These are phyloP conservation scores for Fraxinus albicans DNA, from an alignment of 305 asterid genomes.

Conservation along the genomic window DNA sequence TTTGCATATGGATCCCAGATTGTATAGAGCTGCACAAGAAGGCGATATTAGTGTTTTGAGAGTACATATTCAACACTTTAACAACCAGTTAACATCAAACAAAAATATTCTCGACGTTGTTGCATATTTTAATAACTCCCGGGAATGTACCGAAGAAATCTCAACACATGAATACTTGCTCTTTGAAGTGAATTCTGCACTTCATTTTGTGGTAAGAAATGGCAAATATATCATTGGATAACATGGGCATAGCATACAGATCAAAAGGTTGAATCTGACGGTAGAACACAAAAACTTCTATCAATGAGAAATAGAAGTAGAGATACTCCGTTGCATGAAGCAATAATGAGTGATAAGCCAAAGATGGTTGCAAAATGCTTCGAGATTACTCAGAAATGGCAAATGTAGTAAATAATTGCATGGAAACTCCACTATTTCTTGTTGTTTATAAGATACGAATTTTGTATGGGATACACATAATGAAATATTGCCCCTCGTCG, in stretches of 20 bases:
- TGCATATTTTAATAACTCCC: not conserved
- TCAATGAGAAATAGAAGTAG: not conserved
- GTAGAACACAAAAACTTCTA: too few species aligned
- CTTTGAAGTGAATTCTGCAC: not conserved
- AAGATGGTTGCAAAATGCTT: too few species aligned
- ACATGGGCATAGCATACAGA: not conserved
- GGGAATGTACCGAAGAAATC: not conserved
- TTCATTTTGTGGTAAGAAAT: not conserved
- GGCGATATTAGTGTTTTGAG: not conserved
- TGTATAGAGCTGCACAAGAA: conserved; percentile 6
- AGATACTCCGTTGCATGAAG: not conserved
- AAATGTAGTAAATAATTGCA: too few species aligned
- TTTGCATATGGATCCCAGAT: not conserved
- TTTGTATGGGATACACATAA: too few species aligned
- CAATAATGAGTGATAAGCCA: too few species aligned
- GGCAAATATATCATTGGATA: not conserved
- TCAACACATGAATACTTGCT: not conserved
- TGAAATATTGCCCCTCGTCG: too few species aligned
- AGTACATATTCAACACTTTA: not conserved
- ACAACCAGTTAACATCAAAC: not conserved
- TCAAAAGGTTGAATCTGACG: not conserved
- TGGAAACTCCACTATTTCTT: too few species aligned
- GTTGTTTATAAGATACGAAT: too few species aligned
- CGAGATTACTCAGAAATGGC: too few species aligned
- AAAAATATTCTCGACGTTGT: not conserved